Evolutionary conservation across 1,284 basidiomycete species (phyloP).

Genomic region (Leccinum pallidistipes): DNA sequence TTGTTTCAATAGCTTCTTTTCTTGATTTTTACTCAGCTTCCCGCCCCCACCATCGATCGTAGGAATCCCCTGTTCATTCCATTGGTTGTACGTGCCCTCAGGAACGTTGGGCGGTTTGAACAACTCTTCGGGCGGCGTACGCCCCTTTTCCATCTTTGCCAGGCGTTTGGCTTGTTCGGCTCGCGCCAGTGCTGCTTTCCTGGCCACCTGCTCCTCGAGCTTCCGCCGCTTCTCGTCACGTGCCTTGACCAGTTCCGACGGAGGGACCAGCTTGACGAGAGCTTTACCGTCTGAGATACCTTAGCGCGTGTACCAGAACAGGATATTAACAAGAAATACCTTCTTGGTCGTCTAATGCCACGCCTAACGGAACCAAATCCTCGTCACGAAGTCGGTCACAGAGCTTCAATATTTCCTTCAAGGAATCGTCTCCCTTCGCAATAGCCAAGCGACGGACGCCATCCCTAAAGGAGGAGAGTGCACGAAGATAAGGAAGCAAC

Average conservation of each 20-base stretch:
- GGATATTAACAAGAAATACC: constrained; percentile 44
- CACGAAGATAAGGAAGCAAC: constrained; percentile 88
- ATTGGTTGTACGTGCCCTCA: constrained; percentile 70
- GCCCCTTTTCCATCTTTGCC: constrained; percentile 87
- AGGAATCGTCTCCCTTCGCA: constrained; percentile 58
- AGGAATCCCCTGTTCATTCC: constrained; percentile 87
- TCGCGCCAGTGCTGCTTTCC: constrained; percentile 76
- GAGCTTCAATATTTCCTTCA: constrained; percentile 79
- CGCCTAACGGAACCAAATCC: constrained; percentile 90
- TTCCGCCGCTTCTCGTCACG: constrained; percentile 89
- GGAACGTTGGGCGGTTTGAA: constrained; percentile 83
- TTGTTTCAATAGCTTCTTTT: constrained; percentile 84
- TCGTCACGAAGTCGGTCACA: constrained; percentile 90
- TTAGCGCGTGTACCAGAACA: neutral
- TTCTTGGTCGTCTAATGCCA: constrained; percentile 96
- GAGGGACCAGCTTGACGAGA: constrained; percentile 90
- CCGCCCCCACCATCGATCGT: constrained; percentile 81
- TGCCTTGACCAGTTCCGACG: constrained; percentile 78
- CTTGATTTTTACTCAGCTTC: constrained; percentile 81
- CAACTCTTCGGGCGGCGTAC: constrained; percentile 71
- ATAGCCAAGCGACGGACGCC: constrained; percentile 85
- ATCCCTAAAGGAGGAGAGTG: constrained; percentile 91
- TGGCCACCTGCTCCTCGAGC: constrained; percentile 75
- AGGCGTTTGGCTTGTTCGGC: constrained; percentile 76
- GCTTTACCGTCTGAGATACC: constrained; percentile 78